phyloP scores from a whole-genome alignment of 148 eudicot species.

The Vaccinium darrowii region DNA sequence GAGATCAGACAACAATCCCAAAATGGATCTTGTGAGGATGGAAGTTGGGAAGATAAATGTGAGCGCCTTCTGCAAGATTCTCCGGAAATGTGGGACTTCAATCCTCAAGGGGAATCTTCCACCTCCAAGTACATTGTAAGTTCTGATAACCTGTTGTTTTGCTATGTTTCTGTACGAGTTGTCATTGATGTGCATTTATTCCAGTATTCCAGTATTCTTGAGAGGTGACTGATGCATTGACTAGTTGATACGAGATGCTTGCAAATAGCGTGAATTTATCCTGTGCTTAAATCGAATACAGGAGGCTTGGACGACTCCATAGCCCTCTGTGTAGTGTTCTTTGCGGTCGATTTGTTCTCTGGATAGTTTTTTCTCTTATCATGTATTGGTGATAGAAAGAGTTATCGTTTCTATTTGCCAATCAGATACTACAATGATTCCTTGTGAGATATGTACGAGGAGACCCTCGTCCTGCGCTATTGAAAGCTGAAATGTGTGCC shows the following conservation, averaged over 20 bases:
- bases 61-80: constrained; percentile 63
- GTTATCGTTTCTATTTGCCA: neutral
- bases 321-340: neutral
- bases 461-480: neutral
- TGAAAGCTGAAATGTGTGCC: neutral
- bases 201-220: neutral
- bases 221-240: constrained; percentile 3
- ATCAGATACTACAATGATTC: neutral
- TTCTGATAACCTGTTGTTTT: constrained; percentile 19
- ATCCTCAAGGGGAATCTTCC: constrained; percentile 61
- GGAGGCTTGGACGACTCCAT: neutral
- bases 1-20: constrained; percentile 52
- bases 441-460: neutral
- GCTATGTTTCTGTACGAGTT: neutral
- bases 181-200: neutral
- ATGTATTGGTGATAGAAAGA: neutral
- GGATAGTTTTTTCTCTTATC: neutral
- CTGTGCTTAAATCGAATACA: neutral
- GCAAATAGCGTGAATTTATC: neutral
- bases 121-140: constrained; percentile 71
- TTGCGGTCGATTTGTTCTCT: neutral
- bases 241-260: neutral
- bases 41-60: constrained; percentile 60
- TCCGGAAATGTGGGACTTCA: constrained; percentile 70
- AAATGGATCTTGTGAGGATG: constrained; percentile 28